Conservation (phyloP, 176 grass and related monocot genomes). For the Phragmites australis region DNA sequence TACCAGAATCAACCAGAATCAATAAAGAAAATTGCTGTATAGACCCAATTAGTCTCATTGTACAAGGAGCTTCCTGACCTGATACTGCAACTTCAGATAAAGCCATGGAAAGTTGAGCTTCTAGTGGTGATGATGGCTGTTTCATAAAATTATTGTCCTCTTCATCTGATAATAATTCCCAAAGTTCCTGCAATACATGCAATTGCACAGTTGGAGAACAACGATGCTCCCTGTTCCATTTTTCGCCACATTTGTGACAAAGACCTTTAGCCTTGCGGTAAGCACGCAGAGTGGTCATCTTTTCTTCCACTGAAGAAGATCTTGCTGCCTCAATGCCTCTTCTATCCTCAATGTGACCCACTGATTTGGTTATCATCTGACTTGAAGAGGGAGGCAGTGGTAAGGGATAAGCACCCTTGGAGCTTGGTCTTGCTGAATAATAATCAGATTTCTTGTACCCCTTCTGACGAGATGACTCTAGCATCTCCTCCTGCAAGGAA, state of each 20-base stretch:
- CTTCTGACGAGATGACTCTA: no score
- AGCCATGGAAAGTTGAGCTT: neutral
- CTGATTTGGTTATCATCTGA: no score
- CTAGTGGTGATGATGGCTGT: neutral
- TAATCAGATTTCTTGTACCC: no score
- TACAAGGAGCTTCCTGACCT: neutral
- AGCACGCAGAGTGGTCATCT: neutral
- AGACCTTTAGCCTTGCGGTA: neutral
- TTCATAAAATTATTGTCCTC: accelerated
- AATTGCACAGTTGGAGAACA: neutral
- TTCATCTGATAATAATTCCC: neutral
- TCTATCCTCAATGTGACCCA: no score
- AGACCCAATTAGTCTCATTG: neutral
- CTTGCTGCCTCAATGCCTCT: no score
- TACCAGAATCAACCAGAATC: neutral
- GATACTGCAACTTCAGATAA: accelerated
- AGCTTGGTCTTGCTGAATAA: no score
- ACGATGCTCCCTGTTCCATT: neutral
- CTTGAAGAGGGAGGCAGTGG: no score
- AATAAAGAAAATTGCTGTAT: neutral
- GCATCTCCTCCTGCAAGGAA: no score
- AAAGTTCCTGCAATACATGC: neutral
- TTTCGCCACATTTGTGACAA: neutral
- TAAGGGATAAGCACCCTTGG: no score
- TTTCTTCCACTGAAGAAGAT: neutral